Percentiles rank a stretch among this genome's conserved stretches.
phyloP scores from a whole-genome alignment of 2,329 filamentous ascomycete species.

The Colletotrichum lindemuthianum region DNA sequence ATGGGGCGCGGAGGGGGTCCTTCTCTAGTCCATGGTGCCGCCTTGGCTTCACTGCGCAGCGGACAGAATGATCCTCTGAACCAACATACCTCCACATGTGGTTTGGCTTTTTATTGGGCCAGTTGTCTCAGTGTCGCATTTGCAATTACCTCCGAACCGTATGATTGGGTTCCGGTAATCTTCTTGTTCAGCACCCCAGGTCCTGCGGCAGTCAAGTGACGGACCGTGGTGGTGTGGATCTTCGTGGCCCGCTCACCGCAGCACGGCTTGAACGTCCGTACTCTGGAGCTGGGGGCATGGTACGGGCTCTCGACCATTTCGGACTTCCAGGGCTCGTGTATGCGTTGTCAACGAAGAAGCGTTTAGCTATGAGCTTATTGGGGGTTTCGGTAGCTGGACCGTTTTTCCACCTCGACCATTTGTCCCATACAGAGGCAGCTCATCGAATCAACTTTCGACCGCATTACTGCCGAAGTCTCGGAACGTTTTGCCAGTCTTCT shows the following conservation, averaged over 20 bases:
- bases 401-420: slow-evolving; percentile 15
- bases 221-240: background rate
- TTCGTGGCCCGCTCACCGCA: background rate
- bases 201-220: slow-evolving; percentile 21
- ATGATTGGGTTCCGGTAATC: background rate
- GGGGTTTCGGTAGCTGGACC: slow-evolving; percentile 26
- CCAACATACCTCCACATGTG: slow-evolving; percentile 15
- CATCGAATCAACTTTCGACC: no score
- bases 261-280: no score
- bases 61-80: slow-evolving; percentile 11
- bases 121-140: background rate
- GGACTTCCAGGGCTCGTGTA: background rate
- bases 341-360: background rate
- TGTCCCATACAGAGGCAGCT: no score
- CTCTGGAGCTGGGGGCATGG: no score
- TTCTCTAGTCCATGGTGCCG: background rate
- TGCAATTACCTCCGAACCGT: background rate
- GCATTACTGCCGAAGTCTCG: no score
- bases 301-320: background rate
- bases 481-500: background rate
- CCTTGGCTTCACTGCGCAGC: slow-evolving; percentile 14
- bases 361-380: background rate
- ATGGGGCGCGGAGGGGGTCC: background rate
- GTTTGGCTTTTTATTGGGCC: background rate
- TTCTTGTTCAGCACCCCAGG: background rate